Percentiles rank a stretch among this genome's conserved stretches.
These are phyloP conservation scores for Penicillium sp. DNA, from an alignment of 2,329 filamentous ascomycete species.

Conservation along the genomic window DNA sequence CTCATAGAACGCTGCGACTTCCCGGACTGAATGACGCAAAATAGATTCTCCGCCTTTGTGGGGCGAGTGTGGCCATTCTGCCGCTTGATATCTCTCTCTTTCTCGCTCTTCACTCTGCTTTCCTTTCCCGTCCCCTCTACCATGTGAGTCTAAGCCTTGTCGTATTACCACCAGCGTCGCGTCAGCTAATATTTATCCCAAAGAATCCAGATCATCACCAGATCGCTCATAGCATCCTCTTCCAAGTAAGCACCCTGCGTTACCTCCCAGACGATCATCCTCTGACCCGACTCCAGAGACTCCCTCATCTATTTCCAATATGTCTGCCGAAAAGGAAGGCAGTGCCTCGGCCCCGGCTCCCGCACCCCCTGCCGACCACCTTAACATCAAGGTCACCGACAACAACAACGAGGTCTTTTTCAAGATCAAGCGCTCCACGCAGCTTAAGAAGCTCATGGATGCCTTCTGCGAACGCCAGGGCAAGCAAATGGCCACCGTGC, in stretches of 20 bases:
- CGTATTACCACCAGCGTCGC: background rate
- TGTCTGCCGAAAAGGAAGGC: slow-evolving; percentile 20
- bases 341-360: slow-evolving; percentile 41
- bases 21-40: slow-evolving; percentile 28
- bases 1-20: slow-evolving; percentile 8
- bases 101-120: slow-evolving; percentile 12
- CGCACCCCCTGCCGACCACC: slow-evolving; percentile 60
- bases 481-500: slow-evolving; percentile 75
- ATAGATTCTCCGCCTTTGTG: slow-evolving; percentile 36
- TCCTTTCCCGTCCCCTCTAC: background rate
- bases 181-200: background rate
- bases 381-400: slow-evolving; percentile 99
- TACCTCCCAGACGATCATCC: background rate
- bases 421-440: slow-evolving; percentile 97
- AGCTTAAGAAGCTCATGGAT: slow-evolving; percentile 96
- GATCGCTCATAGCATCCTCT: background rate
- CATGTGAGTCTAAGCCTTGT: slow-evolving; percentile 3
- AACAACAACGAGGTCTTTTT: slow-evolving; percentile 99
- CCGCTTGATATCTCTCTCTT: slow-evolving; percentile 28
- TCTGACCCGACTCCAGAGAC: slow-evolving; percentile 4
- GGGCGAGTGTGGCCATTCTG: slow-evolving; percentile 24
- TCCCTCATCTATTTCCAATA: slow-evolving; percentile 1
- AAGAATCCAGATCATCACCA: background rate
- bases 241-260: slow-evolving; percentile 13
- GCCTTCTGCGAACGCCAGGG: slow-evolving; percentile 96